Conservation (phyloP, 2,329 filamentous ascomycete genomes). For the Cephalotrichum gorgonifer region DNA sequence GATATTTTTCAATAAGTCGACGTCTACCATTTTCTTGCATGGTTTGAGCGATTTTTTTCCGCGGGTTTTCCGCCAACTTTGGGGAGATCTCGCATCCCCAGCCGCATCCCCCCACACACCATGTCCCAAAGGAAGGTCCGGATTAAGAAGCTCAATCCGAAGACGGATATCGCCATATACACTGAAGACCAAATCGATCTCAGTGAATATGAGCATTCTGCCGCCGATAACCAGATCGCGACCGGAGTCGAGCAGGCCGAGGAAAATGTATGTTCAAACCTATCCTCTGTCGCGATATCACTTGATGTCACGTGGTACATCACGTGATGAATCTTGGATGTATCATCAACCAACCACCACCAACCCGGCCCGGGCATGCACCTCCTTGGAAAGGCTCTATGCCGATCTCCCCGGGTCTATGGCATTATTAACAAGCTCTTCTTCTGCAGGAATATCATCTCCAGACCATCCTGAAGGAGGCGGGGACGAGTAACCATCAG, state of each 20-base stretch:
- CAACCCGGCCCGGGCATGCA: background rate
- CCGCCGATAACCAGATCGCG: slow-evolving; percentile 75
- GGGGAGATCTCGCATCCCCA: slow-evolving; percentile 11
- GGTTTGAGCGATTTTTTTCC: slow-evolving; percentile 52
- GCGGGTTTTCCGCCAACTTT: slow-evolving; percentile 46
- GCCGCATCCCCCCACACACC: slow-evolving; percentile 20
- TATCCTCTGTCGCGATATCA: slow-evolving; percentile 6
- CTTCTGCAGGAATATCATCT: slow-evolving; percentile 80
- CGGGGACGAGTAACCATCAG: slow-evolving; percentile 44
- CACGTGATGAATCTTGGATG: slow-evolving; percentile 29
- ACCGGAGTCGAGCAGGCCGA: slow-evolving; percentile 96
- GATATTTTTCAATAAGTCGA: slow-evolving; percentile 32
- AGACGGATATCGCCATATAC: slow-evolving; percentile 78
- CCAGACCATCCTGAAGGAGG: slow-evolving; percentile 62
- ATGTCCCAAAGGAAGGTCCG: slow-evolving; percentile 62
- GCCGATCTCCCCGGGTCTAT: background rate
- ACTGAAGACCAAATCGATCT: slow-evolving; percentile 85
- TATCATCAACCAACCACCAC: background rate
- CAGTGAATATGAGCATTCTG: slow-evolving; percentile 75
- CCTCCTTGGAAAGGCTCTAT: background rate
- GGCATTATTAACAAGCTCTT: background rate
- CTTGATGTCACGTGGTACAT: slow-evolving; percentile 31
- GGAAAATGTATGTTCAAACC: slow-evolving; percentile 71
- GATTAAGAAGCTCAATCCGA: slow-evolving; percentile 86
- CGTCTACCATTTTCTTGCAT: slow-evolving; percentile 49